Conservation (phyloP, 345 rosid genomes). For the Carallia pectinifolia region DNA sequence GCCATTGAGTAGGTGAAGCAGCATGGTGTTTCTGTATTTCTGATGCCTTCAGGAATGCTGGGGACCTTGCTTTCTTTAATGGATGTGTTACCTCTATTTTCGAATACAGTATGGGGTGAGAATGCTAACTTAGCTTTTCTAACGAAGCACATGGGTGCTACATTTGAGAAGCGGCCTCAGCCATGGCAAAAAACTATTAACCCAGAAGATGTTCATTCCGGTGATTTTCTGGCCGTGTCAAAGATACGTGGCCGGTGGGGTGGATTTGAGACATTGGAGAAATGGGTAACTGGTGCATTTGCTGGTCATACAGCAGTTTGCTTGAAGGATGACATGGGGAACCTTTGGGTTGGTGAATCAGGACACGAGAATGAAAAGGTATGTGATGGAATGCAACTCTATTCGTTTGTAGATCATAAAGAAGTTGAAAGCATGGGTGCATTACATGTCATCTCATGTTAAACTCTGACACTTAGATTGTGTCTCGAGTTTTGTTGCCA, state of each 20-base stretch:
- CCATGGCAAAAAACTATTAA: constrained; percentile 68
- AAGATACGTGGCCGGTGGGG: constrained; percentile 99
- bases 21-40: constrained; percentile 92
- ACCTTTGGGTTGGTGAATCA: constrained; percentile 99
- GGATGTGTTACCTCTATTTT: constrained; percentile 89
- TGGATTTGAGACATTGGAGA: constrained; percentile 95
- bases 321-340: constrained; percentile 83
- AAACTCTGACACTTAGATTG: background rate
- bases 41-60: constrained; percentile 97
- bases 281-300: constrained; percentile 99
- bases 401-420: background rate
- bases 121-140: constrained; percentile 84
- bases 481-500: too few species aligned
- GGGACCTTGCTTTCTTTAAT: constrained; percentile 80
- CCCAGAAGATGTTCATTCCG: constrained; percentile 81
- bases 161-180: constrained; percentile 73
- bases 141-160: constrained; percentile 85
- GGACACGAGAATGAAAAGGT: constrained; percentile 99
- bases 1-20: constrained; percentile 67
- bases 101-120: constrained; percentile 91
- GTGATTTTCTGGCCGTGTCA: constrained; percentile 89
- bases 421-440: background rate
- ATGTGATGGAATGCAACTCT: background rate
- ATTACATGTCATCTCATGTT: background rate
- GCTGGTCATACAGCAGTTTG: constrained; percentile 99